A percentile compares a stretch with the other conserved stretches of the same genome.
phyloP scores from a whole-genome alignment of 2,329 filamentous ascomycete genomes.

The Pseudocercospora crystallina region DNA sequence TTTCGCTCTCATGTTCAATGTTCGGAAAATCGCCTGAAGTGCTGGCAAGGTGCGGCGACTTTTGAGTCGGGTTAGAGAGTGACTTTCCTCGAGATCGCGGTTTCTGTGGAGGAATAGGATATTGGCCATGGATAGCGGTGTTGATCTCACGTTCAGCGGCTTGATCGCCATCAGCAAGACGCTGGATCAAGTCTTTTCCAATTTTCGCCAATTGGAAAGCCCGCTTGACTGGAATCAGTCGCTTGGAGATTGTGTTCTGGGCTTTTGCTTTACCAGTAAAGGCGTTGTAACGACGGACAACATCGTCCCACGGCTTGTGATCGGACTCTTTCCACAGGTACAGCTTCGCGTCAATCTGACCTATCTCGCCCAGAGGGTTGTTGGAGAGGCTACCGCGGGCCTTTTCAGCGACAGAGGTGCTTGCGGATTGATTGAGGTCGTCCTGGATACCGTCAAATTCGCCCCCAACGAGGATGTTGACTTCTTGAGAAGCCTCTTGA shows the following conservation, averaged over 20 bases:
- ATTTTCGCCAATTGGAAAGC: neutral
- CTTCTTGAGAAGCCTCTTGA: slow-evolving; percentile 8
- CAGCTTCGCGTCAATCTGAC: slow-evolving; percentile 9
- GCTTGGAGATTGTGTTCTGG: slow-evolving; percentile 6
- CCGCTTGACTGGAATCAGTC: slow-evolving; percentile 6
- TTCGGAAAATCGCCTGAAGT: neutral
- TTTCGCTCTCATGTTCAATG: too few relatives aligned
- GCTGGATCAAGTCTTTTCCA: neutral
- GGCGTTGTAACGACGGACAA: slow-evolving; percentile 2
- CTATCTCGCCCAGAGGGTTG: slow-evolving; percentile 3
- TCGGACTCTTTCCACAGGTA: slow-evolving; percentile 9
- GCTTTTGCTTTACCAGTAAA: neutral
- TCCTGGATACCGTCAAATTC: neutral
- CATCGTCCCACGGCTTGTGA: slow-evolving; percentile 5
- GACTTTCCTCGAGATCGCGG: neutral
- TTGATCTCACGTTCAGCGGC: slow-evolving; percentile 10
- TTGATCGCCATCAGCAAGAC: slow-evolving; percentile 7
- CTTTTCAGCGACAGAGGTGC: neutral
- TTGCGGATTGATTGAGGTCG: neutral
- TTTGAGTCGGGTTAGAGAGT: neutral
- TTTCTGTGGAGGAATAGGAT: neutral
- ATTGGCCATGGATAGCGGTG: neutral
- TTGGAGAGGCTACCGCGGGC: neutral
- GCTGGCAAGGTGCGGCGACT: neutral
- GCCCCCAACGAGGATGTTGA: slow-evolving; percentile 15